Evolutionary conservation across 2,329 filamentous ascomycete genomes (phyloP).

Genomic region (Amauroascus verrucosus): DNA sequence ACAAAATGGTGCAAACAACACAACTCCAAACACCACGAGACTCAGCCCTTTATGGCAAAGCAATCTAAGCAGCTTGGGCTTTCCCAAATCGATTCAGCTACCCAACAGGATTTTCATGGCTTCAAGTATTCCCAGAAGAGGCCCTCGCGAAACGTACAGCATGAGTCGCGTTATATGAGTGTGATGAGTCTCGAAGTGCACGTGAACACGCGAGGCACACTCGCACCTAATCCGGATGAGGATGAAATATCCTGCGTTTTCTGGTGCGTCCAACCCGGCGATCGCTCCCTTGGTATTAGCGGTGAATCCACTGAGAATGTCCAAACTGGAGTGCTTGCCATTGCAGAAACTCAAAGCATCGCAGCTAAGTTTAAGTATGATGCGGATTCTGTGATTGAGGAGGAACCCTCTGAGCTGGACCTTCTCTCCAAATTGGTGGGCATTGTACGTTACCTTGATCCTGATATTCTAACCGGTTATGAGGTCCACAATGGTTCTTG

Average conservation of each 20-base stretch:
- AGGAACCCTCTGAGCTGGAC: conserved; percentile 72
- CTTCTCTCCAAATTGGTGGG: conserved; percentile 77
- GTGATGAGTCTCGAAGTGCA: conserved; percentile 91
- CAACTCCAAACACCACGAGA: conserved; percentile 21
- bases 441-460: conserved; percentile 72
- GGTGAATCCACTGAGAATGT: conserved; percentile 39
- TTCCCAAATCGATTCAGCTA: conserved; percentile 83
- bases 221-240: conserved; percentile 80
- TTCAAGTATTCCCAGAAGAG: conserved; percentile 77
- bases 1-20: conserved; percentile 52
- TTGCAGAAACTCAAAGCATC: conserved; percentile 50
- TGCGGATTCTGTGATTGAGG: conserved; percentile 54
- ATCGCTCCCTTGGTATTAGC: conserved; percentile 44
- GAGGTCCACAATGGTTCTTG: conserved; percentile 90
- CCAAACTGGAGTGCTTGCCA: conserved; percentile 60
- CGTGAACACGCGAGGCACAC: conserved; percentile 69
- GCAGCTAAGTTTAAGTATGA: conserved; percentile 53
- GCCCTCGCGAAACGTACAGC: conserved; percentile 63
- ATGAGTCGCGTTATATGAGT: conserved; percentile 89
- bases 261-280: conserved; percentile 76
- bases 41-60: background rate
- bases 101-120: conserved; percentile 68
- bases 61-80: conserved; percentile 30
- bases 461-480: conserved; percentile 87
- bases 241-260: conserved; percentile 84